Percentiles rank a stretch among this genome's conserved stretches.
phyloP scores from a whole-genome alignment of 1,284 basidiomycete species.

The Amylostereum areolatum region DNA sequence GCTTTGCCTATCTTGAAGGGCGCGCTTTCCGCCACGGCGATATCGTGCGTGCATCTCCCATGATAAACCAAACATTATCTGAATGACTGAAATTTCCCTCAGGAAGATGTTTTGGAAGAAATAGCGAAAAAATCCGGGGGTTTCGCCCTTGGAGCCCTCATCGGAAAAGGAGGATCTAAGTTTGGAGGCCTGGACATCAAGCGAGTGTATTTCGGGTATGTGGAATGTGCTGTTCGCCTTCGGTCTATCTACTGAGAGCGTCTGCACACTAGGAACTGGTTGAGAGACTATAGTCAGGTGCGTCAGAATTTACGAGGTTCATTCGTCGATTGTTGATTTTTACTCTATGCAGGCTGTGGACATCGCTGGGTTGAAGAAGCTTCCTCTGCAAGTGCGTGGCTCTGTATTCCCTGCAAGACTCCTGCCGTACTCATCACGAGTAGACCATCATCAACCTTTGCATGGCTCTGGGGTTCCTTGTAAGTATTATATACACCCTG shows the following conservation, averaged over 20 bases:
- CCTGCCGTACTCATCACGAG: slow-evolving; percentile 8
- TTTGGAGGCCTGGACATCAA: slow-evolving; percentile 72
- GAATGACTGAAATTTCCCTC: not conserved
- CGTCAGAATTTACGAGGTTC: slow-evolving; percentile 7
- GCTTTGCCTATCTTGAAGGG: slow-evolving; percentile 71
- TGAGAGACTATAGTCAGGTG: slow-evolving; percentile 78
- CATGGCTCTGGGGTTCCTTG: slow-evolving; percentile 86
- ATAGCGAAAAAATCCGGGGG: slow-evolving; percentile 59
- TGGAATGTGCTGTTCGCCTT: not conserved
- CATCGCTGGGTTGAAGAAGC: slow-evolving; percentile 74
- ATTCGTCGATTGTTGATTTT: not conserved
- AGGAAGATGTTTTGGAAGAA: slow-evolving; percentile 67
- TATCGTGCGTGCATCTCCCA: slow-evolving; percentile 47
- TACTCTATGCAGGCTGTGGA: slow-evolving; percentile 64
- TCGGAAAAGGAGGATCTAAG: slow-evolving; percentile 61
- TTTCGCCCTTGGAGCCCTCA: slow-evolving; percentile 53
- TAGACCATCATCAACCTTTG: slow-evolving; percentile 83
- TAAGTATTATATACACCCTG: slow-evolving; percentile 21
- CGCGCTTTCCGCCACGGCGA: slow-evolving; percentile 83
- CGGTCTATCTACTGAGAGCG: too few relatives aligned
- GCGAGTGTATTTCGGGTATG: slow-evolving; percentile 72
- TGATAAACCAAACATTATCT: not conserved
- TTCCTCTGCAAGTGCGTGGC: slow-evolving; percentile 51
- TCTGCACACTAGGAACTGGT: slow-evolving; percentile 54
- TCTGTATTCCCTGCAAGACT: slow-evolving; percentile 1